phyloP scores from a whole-genome alignment of 176 grass and related monocot species.

The Rhipidocladum racemiflorum region DNA sequence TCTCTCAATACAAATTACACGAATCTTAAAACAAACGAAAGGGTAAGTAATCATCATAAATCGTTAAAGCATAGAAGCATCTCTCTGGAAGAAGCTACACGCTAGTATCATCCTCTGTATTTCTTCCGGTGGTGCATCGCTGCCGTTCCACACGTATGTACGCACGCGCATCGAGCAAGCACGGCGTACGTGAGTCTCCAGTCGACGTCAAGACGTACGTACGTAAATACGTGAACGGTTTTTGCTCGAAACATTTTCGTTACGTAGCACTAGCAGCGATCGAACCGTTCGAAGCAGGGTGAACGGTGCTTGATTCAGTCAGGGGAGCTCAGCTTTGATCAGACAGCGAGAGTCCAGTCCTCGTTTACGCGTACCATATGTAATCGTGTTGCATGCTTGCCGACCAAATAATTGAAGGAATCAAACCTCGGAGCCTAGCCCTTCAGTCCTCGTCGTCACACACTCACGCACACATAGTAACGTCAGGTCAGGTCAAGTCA shows the following conservation, averaged over 20 bases:
- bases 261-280: background rate
- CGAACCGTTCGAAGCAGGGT: conserved; percentile 17
- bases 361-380: background rate
- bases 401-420: background rate
- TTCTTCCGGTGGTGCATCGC: background rate
- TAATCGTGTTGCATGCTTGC: conserved; percentile 1
- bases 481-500: background rate
- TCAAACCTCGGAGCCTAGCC: background rate
- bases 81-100: background rate
- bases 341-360: background rate
- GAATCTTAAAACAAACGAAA: no score
- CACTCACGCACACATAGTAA: background rate
- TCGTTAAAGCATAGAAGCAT: no score
- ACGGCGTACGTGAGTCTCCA: background rate
- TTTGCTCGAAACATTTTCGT: background rate
- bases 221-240: background rate
- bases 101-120: no score
- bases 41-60: no score
- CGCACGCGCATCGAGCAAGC: background rate
- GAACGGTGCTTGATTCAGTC: background rate
- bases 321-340: background rate
- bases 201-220: background rate
- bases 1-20: no score
- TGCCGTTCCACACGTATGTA: background rate
- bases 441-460: background rate